Conservation (phyloP, 2,329 filamentous ascomycete species). For the Cladophialophora bantiana region DNA sequence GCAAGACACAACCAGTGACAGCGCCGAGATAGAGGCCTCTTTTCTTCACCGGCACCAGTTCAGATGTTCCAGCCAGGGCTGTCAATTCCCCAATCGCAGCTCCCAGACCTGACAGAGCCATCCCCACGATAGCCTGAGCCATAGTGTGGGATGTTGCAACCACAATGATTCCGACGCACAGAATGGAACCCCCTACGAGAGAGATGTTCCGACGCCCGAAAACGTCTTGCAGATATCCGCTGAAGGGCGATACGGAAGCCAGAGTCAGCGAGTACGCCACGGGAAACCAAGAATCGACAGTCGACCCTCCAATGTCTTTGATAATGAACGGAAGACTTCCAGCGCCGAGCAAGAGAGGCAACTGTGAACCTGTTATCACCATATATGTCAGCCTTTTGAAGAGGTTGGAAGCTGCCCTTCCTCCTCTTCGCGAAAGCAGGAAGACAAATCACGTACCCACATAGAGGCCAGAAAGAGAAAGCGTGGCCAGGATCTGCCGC, state of each 20-base stretch:
- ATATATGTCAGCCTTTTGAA: neutral
- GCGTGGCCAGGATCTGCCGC: constrained; percentile 8
- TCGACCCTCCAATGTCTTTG: neutral
- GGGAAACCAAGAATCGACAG: neutral
- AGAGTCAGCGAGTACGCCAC: neutral
- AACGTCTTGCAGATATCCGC: neutral
- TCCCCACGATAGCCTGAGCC: constrained; percentile 16
- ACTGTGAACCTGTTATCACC: neutral
- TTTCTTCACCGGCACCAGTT: constrained; percentile 27
- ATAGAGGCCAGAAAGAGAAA: constrained; percentile 12
- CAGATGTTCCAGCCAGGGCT: constrained; percentile 25
- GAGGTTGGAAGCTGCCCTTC: neutral
- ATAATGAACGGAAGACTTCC: neutral
- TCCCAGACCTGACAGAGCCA: constrained; percentile 7
- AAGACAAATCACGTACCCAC: neutral
- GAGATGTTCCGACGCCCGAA: neutral
- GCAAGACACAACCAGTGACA: constrained; percentile 14
- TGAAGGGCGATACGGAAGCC: neutral
- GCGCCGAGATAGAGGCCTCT: constrained; percentile 17
- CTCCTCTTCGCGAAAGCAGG: neutral
- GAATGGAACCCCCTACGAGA: neutral
- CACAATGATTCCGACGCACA: neutral
- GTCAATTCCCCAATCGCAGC: constrained; percentile 25
- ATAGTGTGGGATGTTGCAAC: neutral
- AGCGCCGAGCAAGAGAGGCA: neutral